Percentiles rank a stretch among this genome's conserved stretches.
phyloP scores from a whole-genome alignment of 306 rosid species.

The Rosa multiflora region DNA sequence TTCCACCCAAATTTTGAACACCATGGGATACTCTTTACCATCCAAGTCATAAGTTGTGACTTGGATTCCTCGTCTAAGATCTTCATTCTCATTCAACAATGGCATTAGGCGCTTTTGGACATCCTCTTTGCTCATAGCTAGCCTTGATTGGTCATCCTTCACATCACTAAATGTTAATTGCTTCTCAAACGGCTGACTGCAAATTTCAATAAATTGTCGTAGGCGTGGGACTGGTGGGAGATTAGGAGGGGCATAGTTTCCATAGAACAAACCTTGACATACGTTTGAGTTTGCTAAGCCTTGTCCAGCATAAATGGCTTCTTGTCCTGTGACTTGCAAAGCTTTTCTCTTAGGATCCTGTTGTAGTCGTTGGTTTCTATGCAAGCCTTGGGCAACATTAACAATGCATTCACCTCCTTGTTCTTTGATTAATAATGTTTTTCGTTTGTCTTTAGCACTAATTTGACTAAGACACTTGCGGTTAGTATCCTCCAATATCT shows the following conservation, averaged over 20 bases:
- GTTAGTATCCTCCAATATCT: background rate
- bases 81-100: background rate
- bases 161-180: conserved; percentile 8
- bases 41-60: conserved; percentile 2
- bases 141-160: conserved; percentile 11
- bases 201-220: background rate
- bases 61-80: background rate
- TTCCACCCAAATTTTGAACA: conserved; percentile 11
- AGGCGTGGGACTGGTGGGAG: conserved; percentile 6
- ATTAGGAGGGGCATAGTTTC: background rate
- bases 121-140: conserved; percentile 10
- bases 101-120: background rate
- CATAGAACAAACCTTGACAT: background rate
- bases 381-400: background rate
- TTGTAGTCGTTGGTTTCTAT: background rate
- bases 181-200: conserved; percentile 23
- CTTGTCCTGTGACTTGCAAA: background rate
- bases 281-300: background rate
- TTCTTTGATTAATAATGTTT: background rate
- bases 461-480: background rate
- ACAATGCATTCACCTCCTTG: background rate
- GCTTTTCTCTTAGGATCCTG: background rate
- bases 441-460: too few species aligned
- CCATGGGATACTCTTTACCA: conserved; percentile 10
- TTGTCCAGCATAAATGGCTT: background rate